These are phyloP conservation scores for Lachancea nothofagi DNA, from an alignment of 805 yeast genomes.

Conservation along the genomic window DNA sequence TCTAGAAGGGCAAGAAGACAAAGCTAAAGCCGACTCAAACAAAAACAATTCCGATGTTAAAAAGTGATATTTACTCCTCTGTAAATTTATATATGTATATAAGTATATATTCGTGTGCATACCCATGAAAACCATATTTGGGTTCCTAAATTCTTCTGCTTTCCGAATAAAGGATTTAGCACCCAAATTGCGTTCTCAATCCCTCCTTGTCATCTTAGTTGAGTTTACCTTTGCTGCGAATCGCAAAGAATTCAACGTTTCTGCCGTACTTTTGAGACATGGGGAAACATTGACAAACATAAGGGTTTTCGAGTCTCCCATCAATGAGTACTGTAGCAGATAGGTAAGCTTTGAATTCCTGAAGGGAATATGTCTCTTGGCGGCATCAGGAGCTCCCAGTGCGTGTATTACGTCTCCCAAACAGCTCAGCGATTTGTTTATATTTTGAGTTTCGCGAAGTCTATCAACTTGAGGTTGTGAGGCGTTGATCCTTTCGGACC, in stretches of 20 bases:
- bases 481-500: constrained; percentile 75
- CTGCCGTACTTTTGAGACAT: constrained; percentile 52
- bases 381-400: constrained; percentile 59
- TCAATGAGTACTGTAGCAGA: constrained; percentile 73
- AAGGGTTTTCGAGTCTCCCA: constrained; percentile 81
- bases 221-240: constrained; percentile 81
- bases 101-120: constrained; percentile 4
- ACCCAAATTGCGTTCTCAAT: neutral
- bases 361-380: constrained; percentile 70
- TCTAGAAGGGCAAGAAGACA: constrained; percentile 25
- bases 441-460: constrained; percentile 79
- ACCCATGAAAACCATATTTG: neutral
- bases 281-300: constrained; percentile 92
- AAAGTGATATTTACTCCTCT: too few relatives aligned
- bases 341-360: constrained; percentile 91
- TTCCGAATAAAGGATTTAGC: too few relatives aligned
- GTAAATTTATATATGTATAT: too few relatives aligned
- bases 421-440: constrained; percentile 81
- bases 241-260: constrained; percentile 77
- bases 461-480: constrained; percentile 79
- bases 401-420: constrained; percentile 86
- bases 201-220: constrained; percentile 36
- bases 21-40: neutral
- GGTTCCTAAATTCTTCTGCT: too few relatives aligned
- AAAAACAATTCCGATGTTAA: neutral